Conservation (phyloP, 1,139 yeast species). For the Pichia sp. region DNA sequence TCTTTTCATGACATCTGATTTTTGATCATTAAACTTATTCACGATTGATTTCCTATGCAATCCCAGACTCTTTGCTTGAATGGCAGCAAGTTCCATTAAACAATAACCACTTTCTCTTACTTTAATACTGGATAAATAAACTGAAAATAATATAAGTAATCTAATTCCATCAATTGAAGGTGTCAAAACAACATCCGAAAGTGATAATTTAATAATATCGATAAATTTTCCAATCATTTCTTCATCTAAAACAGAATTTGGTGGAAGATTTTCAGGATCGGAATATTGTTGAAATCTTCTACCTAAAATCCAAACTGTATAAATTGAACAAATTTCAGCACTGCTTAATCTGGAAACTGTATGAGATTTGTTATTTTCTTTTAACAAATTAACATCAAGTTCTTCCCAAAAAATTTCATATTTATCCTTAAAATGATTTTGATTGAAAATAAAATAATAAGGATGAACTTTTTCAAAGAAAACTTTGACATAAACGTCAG, state of each 20-base stretch:
- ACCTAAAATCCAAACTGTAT: slow-evolving; percentile 40
- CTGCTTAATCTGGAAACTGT: slow-evolving; percentile 23
- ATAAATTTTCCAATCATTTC: slow-evolving; percentile 30
- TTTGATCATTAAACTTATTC: slow-evolving; percentile 27
- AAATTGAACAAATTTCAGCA: slow-evolving; percentile 37
- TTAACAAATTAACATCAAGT: slow-evolving; percentile 10
- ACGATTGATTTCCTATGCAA: slow-evolving; percentile 36
- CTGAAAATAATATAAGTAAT: slow-evolving; percentile 35
- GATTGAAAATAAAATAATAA: slow-evolving; percentile 36
- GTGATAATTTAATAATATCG: slow-evolving; percentile 35
- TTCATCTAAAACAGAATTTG: slow-evolving; percentile 22
- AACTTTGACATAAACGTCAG: slow-evolving; percentile 32
- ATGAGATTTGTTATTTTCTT: slow-evolving; percentile 12
- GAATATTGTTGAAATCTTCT: slow-evolving; percentile 29
- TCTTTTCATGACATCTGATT: slow-evolving; percentile 33
- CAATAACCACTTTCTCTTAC: slow-evolving; percentile 43
- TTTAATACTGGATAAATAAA: slow-evolving; percentile 38
- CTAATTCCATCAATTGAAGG: slow-evolving; percentile 41
- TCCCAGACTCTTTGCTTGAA: slow-evolving; percentile 43
- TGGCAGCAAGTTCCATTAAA: slow-evolving; percentile 37
- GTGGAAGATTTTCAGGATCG: slow-evolving; percentile 21
- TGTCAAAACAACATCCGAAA: slow-evolving; percentile 38
- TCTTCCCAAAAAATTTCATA: slow-evolving; percentile 35
- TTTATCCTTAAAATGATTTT: slow-evolving; percentile 28
- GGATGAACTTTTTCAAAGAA: slow-evolving; percentile 40